Conservation (phyloP, 495 filamentous ascomycete species). For the Daldinia concentrica region DNA sequence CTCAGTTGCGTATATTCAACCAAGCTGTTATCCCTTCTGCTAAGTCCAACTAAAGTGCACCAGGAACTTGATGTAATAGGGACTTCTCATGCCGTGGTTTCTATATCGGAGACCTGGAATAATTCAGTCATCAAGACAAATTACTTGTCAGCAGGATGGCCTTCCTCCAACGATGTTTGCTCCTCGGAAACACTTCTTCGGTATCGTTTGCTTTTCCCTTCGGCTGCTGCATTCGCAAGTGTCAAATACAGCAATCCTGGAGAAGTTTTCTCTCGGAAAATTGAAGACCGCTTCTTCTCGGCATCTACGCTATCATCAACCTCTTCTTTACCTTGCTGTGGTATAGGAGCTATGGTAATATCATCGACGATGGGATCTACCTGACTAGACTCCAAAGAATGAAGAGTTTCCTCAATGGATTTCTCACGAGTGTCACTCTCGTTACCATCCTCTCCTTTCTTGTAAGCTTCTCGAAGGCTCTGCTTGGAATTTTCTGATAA, state of each 20-base stretch:
- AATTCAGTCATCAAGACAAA: not conserved
- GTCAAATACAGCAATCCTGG: slow-evolving; percentile 37
- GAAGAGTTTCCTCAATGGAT: slow-evolving; percentile 5
- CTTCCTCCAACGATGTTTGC: not conserved
- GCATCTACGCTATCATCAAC: not conserved
- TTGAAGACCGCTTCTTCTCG: slow-evolving; percentile 28
- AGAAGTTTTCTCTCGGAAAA: slow-evolving; percentile 26
- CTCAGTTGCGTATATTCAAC: no score
- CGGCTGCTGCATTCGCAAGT: slow-evolving; percentile 25
- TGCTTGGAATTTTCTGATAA: slow-evolving; percentile 21
- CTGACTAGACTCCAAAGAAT: slow-evolving; percentile 15
- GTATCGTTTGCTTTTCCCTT: slow-evolving; percentile 18
- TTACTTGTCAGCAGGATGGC: not conserved
- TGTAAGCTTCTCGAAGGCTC: slow-evolving; percentile 8
- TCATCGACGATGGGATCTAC: slow-evolving; percentile 7
- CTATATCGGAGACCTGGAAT: not conserved
- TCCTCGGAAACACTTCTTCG: slow-evolving; percentile 32
- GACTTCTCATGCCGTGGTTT: not conserved
- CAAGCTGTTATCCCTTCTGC: no score
- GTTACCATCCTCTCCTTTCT: not conserved
- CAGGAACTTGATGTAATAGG: not conserved
- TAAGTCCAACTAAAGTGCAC: no score
- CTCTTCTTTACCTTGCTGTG: not conserved
- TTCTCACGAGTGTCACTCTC: not conserved
- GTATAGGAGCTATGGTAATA: not conserved